Evolutionary conservation across 108 stramenopile genomes (phyloP).

Genomic region (Nitzschia palea): DNA sequence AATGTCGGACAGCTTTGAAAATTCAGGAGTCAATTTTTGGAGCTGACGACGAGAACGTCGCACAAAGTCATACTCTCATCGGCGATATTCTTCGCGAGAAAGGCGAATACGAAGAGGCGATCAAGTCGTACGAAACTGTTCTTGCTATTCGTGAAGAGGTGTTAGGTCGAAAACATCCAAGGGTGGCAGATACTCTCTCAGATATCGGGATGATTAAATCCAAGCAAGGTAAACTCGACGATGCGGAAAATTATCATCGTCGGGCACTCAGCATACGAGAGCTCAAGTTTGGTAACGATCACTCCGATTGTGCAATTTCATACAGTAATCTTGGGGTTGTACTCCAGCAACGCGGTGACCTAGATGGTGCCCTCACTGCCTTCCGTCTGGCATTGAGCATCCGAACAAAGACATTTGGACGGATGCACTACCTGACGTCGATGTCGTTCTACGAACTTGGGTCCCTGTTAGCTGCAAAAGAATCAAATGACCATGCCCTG

Average conservation of each 20-base stretch:
- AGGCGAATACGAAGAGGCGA: slow-evolving; percentile 30
- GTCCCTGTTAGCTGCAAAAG: slow-evolving; percentile 4
- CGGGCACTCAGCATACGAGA: slow-evolving; percentile 28
- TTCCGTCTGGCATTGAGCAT: slow-evolving; percentile 27
- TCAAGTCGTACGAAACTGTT: slow-evolving; percentile 22
- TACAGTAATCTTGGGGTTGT: slow-evolving; percentile 16
- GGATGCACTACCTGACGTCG: slow-evolving; percentile 16
- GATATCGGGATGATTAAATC: slow-evolving; percentile 21
- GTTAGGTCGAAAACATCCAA: slow-evolving; percentile 24
- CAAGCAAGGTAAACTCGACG: slow-evolving; percentile 18
- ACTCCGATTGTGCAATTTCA: slow-evolving; percentile 34
- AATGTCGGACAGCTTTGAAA: slow-evolving; percentile 29
- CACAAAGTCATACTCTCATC: slow-evolving; percentile 14
- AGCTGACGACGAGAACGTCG: slow-evolving; percentile 14
- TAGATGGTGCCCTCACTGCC: slow-evolving; percentile 11
- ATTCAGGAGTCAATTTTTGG: slow-evolving; percentile 41
- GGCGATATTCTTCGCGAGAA: slow-evolving; percentile 19
- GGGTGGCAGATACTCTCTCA: slow-evolving; percentile 24
- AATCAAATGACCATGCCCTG: slow-evolving; percentile 22
- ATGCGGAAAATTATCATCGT: slow-evolving; percentile 18
- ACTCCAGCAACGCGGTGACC: slow-evolving; percentile 7
- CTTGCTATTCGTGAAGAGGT: slow-evolving; percentile 12
- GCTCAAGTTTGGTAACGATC: slow-evolving; percentile 13
- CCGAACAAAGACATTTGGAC: slow-evolving; percentile 22
- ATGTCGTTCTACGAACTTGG: slow-evolving; percentile 28